phyloP scores from a whole-genome alignment of 176 grass and related monocot species.

The Pontederia crassipes region DNA sequence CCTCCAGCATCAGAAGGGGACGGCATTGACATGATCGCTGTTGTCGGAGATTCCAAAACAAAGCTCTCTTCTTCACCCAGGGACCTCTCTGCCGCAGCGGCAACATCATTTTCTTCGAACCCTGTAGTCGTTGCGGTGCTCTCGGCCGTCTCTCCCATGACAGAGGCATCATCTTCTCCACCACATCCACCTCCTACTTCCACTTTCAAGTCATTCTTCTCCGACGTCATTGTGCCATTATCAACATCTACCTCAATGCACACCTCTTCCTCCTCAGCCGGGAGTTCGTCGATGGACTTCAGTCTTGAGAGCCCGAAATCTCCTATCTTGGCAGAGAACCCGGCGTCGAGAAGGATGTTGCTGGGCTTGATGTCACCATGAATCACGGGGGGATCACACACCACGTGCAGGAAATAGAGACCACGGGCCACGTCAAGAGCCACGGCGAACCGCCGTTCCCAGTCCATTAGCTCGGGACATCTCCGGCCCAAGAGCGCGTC shows the following conservation, averaged over 20 bases:
- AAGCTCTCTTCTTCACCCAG: slow-evolving; percentile 41
- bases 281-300: slow-evolving; percentile 17
- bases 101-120: slow-evolving; percentile 4
- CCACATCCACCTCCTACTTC: neutral
- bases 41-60: slow-evolving; percentile 22
- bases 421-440: slow-evolving; percentile 74
- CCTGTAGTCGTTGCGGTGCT: slow-evolving; percentile 1
- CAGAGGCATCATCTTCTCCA: slow-evolving; percentile 5
- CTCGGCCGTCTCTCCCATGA: slow-evolving; percentile 15
- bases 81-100: slow-evolving; percentile 21
- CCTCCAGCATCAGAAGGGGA: slow-evolving; percentile 33
- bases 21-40: slow-evolving; percentile 17
- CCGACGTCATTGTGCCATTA: slow-evolving; percentile 12
- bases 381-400: slow-evolving; percentile 62
- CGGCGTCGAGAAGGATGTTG: slow-evolving; percentile 74
- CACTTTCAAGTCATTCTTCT: neutral
- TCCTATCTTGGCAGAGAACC: slow-evolving; percentile 61
- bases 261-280: slow-evolving; percentile 23
- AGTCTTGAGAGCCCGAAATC: slow-evolving; percentile 79
- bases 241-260: slow-evolving; percentile 14
- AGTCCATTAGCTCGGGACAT: slow-evolving; percentile 47
- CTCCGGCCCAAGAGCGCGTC: slow-evolving; percentile 68
- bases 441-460: slow-evolving; percentile 54
- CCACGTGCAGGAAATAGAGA: slow-evolving; percentile 65
- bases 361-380: slow-evolving; percentile 94